Evolutionary conservation across 257 asterid species (phyloP).

Genomic region (Plantago major): DNA sequence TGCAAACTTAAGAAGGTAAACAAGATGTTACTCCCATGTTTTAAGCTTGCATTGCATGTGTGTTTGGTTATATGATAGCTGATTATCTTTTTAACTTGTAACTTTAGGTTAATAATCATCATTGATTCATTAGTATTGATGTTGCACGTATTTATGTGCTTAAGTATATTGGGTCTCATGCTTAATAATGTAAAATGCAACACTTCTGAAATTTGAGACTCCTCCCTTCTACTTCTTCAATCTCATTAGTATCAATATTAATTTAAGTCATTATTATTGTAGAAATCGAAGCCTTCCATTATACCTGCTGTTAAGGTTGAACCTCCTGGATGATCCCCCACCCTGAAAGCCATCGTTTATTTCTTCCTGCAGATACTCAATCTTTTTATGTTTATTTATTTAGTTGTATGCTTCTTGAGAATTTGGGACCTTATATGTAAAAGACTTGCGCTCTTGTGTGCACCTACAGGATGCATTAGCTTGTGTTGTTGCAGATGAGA

Average conservation of each 20-base stretch:
- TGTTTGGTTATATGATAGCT: too few relatives aligned
- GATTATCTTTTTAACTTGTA: too few relatives aligned
- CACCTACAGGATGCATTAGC: conserved; percentile 80
- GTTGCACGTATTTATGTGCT: neutral
- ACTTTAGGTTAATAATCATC: neutral
- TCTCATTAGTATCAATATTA: too few relatives aligned
- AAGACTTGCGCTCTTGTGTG: conserved; percentile 18
- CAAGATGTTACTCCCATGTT: conserved; percentile 7
- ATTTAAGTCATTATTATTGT: conserved; percentile 13
- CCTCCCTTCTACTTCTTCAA: too few relatives aligned
- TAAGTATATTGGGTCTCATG: conserved; percentile 6
- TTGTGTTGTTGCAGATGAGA: conserved; percentile 92
- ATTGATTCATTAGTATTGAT: conserved; percentile 4
- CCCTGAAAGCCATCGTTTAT: conserved; percentile 83
- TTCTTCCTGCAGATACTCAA: neutral
- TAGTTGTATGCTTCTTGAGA: conserved; percentile 4
- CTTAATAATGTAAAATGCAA: too few relatives aligned
- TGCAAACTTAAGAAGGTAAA: conserved; percentile 56
- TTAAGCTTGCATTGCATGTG: neutral
- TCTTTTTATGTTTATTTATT: conserved; percentile 9
- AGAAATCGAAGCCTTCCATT: conserved; percentile 58
- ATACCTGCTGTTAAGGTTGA: conserved; percentile 98
- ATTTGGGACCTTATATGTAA: conserved; percentile 2
- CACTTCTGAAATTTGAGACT: too few relatives aligned
- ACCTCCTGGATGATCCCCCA: conserved; percentile 90